These are phyloP conservation scores for Fomitopsis pinicola DNA, from an alignment of 1,284 basidiomycete genomes.

Conservation along the genomic window DNA sequence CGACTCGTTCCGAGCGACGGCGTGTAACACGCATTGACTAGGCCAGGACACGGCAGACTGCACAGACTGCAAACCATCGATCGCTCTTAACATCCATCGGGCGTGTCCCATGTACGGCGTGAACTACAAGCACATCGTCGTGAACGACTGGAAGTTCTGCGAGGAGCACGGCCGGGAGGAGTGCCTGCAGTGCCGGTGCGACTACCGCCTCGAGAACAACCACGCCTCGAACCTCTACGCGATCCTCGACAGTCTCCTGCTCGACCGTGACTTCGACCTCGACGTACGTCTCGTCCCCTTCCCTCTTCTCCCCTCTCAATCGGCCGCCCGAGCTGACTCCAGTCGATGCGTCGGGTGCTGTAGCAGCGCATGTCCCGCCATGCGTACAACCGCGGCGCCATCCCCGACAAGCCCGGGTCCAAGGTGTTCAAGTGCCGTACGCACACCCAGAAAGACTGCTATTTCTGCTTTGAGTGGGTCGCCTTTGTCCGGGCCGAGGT, in stretches of 20 bases:
- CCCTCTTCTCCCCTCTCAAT: no score
- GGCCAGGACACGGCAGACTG: no score
- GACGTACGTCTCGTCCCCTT: background rate
- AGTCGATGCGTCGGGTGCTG: background rate
- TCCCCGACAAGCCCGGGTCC: background rate
- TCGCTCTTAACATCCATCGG: background rate
- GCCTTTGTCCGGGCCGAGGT: slow-evolving; percentile 1
- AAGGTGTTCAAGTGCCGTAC: slow-evolving; percentile 5
- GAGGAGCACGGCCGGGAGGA: slow-evolving; percentile 4
- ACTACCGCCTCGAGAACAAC: slow-evolving; percentile 7
- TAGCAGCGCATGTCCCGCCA: slow-evolving; percentile 6
- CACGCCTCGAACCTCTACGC: background rate
- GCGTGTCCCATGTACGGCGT: background rate
- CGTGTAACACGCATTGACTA: no score
- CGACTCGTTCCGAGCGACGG: no score
- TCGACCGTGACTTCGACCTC: slow-evolving; percentile 1
- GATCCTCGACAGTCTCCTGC: background rate
- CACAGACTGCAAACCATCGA: no score
- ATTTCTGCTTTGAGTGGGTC: slow-evolving; percentile 8
- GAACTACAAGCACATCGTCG: slow-evolving; percentile 2
- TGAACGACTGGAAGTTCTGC: slow-evolving; percentile 7
- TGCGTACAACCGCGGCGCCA: slow-evolving; percentile 3
- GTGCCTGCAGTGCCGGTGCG: slow-evolving; percentile 5
- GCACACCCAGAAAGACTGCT: slow-evolving; percentile 3
- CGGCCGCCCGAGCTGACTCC: no score